phyloP scores from a whole-genome alignment of 2,329 filamentous ascomycete species.

The Aspergillus persii region DNA sequence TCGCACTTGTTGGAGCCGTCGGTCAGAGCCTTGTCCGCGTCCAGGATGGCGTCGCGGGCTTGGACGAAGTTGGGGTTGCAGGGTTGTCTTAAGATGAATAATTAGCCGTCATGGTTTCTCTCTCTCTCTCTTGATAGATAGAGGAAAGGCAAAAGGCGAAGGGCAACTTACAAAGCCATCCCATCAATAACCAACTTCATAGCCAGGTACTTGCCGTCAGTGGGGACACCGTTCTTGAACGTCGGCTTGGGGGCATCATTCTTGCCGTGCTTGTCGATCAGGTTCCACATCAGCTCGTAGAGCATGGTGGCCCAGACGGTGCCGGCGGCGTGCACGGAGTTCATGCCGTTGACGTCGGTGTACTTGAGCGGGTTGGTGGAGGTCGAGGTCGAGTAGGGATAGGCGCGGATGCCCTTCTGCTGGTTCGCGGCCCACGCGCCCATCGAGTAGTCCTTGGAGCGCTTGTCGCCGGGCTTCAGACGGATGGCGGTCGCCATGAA shows the following conservation, averaged over 20 bases:
- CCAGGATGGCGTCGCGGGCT: slow-evolving; percentile 15
- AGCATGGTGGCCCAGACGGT: slow-evolving; percentile 15
- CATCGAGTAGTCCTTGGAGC: slow-evolving; percentile 8
- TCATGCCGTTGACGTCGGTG: slow-evolving; percentile 7
- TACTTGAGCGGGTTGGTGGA: slow-evolving; percentile 11
- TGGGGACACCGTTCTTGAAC: slow-evolving; percentile 5
- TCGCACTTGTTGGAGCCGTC: slow-evolving; percentile 13
- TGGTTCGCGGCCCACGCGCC: slow-evolving; percentile 12
- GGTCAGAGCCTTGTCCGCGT: slow-evolving; percentile 13
- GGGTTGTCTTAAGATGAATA: slow-evolving; percentile 10
- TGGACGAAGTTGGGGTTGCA: slow-evolving; percentile 16
- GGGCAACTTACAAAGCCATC: slow-evolving; percentile 14
- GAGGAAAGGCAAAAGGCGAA: too few species aligned
- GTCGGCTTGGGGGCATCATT: slow-evolving; percentile 7
- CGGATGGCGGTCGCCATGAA: slow-evolving; percentile 16
- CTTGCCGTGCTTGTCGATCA: slow-evolving; percentile 18
- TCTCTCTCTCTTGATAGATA: too few species aligned
- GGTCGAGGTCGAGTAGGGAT: slow-evolving; percentile 14
- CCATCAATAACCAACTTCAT: slow-evolving; percentile 18
- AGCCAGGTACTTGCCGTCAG: slow-evolving; percentile 14
- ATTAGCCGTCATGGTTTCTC: neutral
- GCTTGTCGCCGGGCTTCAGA: slow-evolving; percentile 12
- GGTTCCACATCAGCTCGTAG: slow-evolving; percentile 17
- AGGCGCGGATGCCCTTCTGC: slow-evolving; percentile 7
- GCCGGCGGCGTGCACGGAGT: slow-evolving; percentile 11